These are phyloP conservation scores for Exobasidium cylindrosporum DNA, from an alignment of 1,284 basidiomycete genomes.

Conservation along the genomic window DNA sequence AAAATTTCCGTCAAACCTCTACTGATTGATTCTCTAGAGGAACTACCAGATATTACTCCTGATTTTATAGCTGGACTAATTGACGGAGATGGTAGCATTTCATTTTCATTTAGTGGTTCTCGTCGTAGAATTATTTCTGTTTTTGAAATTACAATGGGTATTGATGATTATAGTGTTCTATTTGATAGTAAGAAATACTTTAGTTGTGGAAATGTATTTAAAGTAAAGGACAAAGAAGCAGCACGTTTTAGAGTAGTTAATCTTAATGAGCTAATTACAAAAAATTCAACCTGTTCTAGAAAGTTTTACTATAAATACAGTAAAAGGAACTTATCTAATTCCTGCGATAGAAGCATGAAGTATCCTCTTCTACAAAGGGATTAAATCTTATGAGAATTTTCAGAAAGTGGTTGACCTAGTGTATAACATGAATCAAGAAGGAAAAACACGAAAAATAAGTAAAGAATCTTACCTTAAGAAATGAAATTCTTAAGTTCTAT, in stretches of 20 bases:
- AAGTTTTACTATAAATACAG: not conserved
- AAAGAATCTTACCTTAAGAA: not conserved
- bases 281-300: not conserved
- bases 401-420: not conserved
- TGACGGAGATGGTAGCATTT: slow-evolving; percentile 9
- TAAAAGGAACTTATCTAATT: not conserved
- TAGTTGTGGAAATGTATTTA: not conserved
- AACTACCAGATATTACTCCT: slow-evolving; percentile 1
- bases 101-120: slow-evolving; percentile 7
- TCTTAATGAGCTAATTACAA: not conserved
- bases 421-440: not conserved
- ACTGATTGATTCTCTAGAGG: too few species aligned
- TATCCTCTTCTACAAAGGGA: not conserved
- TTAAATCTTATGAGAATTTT: not conserved
- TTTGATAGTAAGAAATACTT: not conserved
- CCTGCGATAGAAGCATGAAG: not conserved
- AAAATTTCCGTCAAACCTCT: too few species aligned
- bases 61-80: slow-evolving; percentile 1
- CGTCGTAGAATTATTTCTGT: slow-evolving; percentile 18
- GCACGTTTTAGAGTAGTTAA: not conserved
- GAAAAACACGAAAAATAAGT: not conserved
- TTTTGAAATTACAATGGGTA: slow-evolving; percentile 9
- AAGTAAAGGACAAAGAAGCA: not conserved
- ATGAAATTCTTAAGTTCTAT: not conserved
- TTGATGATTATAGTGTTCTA: not conserved